A percentile compares a stretch with the other conserved stretches of the same genome.
Conservation (phyloP, 2,329 filamentous ascomycete genomes). For the Hypomyces rosellus region DNA sequence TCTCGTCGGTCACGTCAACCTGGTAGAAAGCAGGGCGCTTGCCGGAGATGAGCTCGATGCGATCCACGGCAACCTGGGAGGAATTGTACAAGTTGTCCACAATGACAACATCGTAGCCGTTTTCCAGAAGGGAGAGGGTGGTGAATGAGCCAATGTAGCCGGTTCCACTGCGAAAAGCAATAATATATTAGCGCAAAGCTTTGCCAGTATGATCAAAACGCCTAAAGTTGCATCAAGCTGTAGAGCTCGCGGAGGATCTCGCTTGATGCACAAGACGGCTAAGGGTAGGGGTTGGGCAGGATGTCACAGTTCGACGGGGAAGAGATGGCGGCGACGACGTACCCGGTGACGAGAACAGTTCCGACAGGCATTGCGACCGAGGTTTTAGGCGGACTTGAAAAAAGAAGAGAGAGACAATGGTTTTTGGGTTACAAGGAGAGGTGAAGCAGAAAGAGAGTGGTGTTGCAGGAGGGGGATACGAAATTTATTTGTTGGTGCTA, state of each 20-base stretch:
- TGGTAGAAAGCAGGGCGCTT: conserved; percentile 82
- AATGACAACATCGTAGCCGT: conserved; percentile 94
- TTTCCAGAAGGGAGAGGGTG: conserved; percentile 80
- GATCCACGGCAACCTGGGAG: conserved; percentile 81
- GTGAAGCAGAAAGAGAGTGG: not conserved
- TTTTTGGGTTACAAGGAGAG: conserved; percentile 2
- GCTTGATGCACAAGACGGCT: not conserved
- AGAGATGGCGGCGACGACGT: conserved; percentile 25
- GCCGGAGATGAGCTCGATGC: conserved; percentile 88
- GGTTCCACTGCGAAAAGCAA: conserved; percentile 62
- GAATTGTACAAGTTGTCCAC: conserved; percentile 98
- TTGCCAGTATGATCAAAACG: not conserved
- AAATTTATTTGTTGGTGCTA: conserved; percentile 8
- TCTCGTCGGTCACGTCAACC: conserved; percentile 81
- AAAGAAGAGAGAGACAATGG: not conserved
- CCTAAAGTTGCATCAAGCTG: not conserved
- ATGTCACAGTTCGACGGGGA: not conserved
- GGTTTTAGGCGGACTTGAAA: conserved; percentile 6
- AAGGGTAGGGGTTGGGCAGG: not conserved
- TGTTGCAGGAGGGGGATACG: conserved; percentile 5
- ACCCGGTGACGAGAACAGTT: conserved; percentile 91
- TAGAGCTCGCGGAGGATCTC: not conserved
- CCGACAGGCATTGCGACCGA: conserved; percentile 62
- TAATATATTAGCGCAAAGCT: conserved; percentile 15
- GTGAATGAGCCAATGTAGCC: conserved; percentile 99